Conservation (phyloP, 768 basidiomycete species). For the Dacryopinax primogenitus region DNA sequence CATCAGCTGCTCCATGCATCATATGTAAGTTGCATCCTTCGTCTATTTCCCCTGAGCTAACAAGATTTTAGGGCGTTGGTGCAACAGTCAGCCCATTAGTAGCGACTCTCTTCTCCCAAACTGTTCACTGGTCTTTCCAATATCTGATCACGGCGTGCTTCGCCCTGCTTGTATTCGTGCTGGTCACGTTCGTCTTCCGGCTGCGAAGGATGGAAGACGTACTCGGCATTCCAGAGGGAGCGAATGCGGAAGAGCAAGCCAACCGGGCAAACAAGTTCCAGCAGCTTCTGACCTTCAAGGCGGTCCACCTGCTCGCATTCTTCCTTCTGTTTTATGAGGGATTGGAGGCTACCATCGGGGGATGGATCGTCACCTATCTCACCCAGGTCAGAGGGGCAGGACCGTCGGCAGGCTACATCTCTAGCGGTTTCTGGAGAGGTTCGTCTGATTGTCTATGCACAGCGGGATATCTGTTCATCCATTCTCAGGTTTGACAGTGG, state of each 20-base stretch:
- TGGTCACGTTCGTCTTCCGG: background rate
- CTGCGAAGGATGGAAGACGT: background rate
- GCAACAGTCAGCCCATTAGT: background rate
- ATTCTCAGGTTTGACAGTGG: slow-evolving; percentile 26
- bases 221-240: background rate
- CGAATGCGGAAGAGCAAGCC: background rate
- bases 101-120: background rate
- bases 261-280: slow-evolving; percentile 9
- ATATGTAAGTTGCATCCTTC: background rate
- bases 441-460: background rate
- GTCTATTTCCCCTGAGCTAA: background rate
- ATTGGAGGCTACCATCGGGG: slow-evolving; percentile 19
- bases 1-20: background rate
- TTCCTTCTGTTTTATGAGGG: slow-evolving; percentile 19
- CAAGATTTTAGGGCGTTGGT: background rate
- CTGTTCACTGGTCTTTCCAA: background rate
- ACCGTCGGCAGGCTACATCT: slow-evolving; percentile 41
- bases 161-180: background rate
- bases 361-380: slow-evolving; percentile 59
- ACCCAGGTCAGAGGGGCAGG: slow-evolving; percentile 36
- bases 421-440: slow-evolving; percentile 24
- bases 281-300: slow-evolving; percentile 11
- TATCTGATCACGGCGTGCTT: background rate
- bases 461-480: background rate
- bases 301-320: slow-evolving; percentile 15